These are phyloP conservation scores for Monosporascus sp. DNA, from an alignment of 2,329 filamentous ascomycete genomes.

Conservation along the genomic window DNA sequence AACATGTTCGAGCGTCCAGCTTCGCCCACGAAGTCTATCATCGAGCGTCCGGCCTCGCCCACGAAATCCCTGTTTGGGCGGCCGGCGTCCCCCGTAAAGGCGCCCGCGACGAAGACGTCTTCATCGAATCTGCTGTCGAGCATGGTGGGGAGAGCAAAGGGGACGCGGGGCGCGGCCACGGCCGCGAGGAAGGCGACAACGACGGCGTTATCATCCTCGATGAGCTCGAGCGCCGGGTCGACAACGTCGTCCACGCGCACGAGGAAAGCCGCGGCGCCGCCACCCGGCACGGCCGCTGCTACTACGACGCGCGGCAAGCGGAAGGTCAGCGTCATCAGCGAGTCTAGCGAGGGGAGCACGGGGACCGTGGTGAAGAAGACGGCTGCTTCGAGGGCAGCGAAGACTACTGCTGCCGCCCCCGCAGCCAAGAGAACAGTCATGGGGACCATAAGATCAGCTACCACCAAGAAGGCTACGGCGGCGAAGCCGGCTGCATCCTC, in stretches of 20 bases:
- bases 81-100: conserved; percentile 29
- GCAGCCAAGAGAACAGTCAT: conserved; percentile 48
- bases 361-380: conserved; percentile 58
- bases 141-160: conserved; percentile 58
- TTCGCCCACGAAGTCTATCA: conserved; percentile 55
- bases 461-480: conserved; percentile 45
- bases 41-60: conserved; percentile 56
- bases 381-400: conserved; percentile 25
- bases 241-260: conserved; percentile 26
- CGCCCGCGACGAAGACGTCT: conserved; percentile 30
- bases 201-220: conserved; percentile 38
- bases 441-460: conserved; percentile 45
- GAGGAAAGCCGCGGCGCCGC: conserved; percentile 31
- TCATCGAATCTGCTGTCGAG: conserved; percentile 42
- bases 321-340: conserved; percentile 55
- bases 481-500: conserved; percentile 36
- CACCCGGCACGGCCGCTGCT: conserved; percentile 31
- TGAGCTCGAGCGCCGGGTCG: conserved; percentile 31
- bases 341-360: conserved; percentile 58
- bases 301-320: conserved; percentile 42
- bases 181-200: conserved; percentile 42
- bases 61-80: conserved; percentile 48
- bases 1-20: conserved; percentile 51
- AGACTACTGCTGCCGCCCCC: conserved; percentile 28
- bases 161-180: conserved; percentile 40